Evolutionary conservation across 208 protist genomes (phyloP).

Genomic region (Trypanosoma mega): DNA sequence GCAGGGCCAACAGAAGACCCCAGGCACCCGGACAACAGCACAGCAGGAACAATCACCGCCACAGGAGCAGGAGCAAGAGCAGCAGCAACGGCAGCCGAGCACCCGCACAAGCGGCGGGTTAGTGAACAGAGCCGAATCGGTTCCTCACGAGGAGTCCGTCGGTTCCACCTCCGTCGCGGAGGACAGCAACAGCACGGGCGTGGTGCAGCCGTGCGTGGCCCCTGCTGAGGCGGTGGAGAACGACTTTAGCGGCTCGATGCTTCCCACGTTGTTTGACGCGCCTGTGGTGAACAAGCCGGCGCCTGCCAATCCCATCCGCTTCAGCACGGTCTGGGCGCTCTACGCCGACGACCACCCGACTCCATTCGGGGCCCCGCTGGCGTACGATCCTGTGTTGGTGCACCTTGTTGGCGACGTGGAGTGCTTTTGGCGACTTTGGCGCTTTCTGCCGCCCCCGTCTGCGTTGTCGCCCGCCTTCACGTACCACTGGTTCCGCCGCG

Average conservation of each 20-base stretch:
- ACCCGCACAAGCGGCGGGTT: neutral
- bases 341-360: conserved; percentile 78
- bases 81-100: neutral
- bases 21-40: neutral
- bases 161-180: conserved; percentile 1
- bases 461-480: conserved; percentile 59
- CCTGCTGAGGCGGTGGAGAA: conserved; percentile 13
- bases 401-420: conserved; percentile 70
- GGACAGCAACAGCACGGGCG: conserved; percentile 3
- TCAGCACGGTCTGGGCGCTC: conserved; percentile 76
- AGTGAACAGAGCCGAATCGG: neutral
- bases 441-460: conserved; percentile 69
- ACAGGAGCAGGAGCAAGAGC: conserved; percentile 2
- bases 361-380: conserved; percentile 19
- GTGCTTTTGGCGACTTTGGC: conserved; percentile 82
- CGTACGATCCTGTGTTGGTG: conserved; percentile 72
- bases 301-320: conserved; percentile 42
- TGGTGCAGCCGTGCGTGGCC: conserved; percentile 2
- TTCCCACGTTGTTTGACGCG: conserved; percentile 17
- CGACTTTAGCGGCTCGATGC: conserved; percentile 25
- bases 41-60: neutral
- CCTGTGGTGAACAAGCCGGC: conserved; percentile 19
- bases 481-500: conserved; percentile 85
- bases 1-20: neutral
- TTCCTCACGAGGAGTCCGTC: conserved; percentile 13